Evolutionary conservation across 1,139 yeast genomes (phyloP).

Genomic region (Blastobotrys malaysiensis): DNA sequence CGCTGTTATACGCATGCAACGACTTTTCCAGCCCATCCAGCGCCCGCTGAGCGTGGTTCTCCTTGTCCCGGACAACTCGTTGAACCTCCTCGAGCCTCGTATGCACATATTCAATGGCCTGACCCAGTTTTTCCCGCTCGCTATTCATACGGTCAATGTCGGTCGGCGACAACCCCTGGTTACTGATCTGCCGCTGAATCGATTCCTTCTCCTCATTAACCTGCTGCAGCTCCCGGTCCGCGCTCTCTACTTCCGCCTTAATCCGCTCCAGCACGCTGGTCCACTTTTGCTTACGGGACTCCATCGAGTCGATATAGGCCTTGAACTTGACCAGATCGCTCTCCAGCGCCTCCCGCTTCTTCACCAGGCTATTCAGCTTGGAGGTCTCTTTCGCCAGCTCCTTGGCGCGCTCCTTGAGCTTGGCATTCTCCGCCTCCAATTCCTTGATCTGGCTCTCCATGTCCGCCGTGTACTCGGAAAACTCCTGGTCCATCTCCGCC

Average conservation of each 20-base stretch:
- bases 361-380: constrained; percentile 43
- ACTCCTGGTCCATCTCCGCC: constrained; percentile 52
- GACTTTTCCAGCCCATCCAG: constrained; percentile 48
- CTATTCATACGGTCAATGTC: constrained; percentile 58
- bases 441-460: constrained; percentile 41
- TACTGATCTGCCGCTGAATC: constrained; percentile 45
- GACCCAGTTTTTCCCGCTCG: constrained; percentile 55
- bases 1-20: constrained; percentile 51
- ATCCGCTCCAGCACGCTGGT: constrained; percentile 50
- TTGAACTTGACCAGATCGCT: constrained; percentile 67
- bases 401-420: constrained; percentile 31
- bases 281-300: constrained; percentile 62
- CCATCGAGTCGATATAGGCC: constrained; percentile 64
- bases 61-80: constrained; percentile 41
- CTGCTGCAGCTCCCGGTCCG: constrained; percentile 41
- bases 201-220: constrained; percentile 44
- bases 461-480: constrained; percentile 42
- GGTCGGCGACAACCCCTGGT: constrained; percentile 54
- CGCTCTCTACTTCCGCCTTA: constrained; percentile 46
- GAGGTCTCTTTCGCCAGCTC: constrained; percentile 37
- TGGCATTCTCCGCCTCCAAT: constrained; percentile 38
- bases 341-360: constrained; percentile 59
- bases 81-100: constrained; percentile 39
- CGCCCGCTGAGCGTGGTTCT: constrained; percentile 43
- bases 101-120: constrained; percentile 48